Evolutionary conservation across 2,329 filamentous ascomycete genomes (phyloP).

Genomic region (Grosmannia penicillata): DNA sequence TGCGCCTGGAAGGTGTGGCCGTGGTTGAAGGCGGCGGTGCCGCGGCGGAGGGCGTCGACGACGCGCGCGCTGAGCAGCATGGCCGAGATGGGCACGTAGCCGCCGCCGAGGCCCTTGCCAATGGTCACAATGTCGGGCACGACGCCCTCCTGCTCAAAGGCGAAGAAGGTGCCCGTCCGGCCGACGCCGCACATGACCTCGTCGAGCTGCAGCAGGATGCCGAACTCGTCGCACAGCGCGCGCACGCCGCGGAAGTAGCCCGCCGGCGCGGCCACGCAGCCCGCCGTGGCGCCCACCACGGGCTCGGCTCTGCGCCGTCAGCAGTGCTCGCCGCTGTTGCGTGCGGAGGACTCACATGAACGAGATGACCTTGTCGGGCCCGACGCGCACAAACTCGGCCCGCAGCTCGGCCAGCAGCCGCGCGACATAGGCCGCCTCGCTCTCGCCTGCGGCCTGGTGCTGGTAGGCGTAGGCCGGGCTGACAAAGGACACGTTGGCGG

Average conservation of each 20-base stretch:
- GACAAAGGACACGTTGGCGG: constrained; percentile 36
- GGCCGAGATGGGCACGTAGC: constrained; percentile 46
- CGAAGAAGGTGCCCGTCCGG: constrained; percentile 41
- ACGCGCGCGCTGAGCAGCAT: constrained; percentile 40
- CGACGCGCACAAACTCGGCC: constrained; percentile 42
- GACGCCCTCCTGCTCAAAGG: constrained; percentile 41
- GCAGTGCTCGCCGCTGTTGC: too few species aligned
- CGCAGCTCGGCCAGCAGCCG: constrained; percentile 48
- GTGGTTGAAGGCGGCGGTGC: constrained; percentile 23
- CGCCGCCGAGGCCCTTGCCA: constrained; percentile 51
- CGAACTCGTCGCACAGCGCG: constrained; percentile 53
- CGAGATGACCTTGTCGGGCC: constrained; percentile 46
- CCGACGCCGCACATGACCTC: constrained; percentile 62
- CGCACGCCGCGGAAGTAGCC: constrained; percentile 59
- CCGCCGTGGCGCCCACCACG: constrained; percentile 49
- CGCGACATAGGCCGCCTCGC: constrained; percentile 37
- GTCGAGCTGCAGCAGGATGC: constrained; percentile 62
- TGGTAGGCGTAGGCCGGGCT: constrained; percentile 54
- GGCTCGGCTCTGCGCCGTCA: not conserved
- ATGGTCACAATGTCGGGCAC: constrained; percentile 49
- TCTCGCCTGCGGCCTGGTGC: constrained; percentile 25
- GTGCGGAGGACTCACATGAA: constrained; percentile 28
- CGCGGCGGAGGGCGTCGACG: constrained; percentile 25
- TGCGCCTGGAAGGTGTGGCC: constrained; percentile 50
- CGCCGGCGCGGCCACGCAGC: constrained; percentile 48